Evolutionary conservation across 768 basidiomycete species (phyloP), one percentile per base, ranked within the genome.

Genomic region (Hypsizygus marmoreus): DNA sequence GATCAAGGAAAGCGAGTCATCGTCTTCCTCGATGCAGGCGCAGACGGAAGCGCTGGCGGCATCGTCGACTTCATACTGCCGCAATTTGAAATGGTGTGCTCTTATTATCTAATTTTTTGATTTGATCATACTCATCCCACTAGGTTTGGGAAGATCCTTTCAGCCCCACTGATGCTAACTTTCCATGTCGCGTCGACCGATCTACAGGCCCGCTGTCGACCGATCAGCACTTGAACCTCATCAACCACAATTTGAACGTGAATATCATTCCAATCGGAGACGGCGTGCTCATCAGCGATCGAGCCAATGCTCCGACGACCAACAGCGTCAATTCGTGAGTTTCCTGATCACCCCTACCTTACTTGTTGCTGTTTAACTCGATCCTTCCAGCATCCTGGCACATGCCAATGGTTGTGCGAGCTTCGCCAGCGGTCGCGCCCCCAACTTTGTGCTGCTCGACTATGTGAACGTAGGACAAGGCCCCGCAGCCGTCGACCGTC

Each of bases 1-100:
- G 75, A 80, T 56, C 67, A 59, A 33, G 79, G 76, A 2, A 82
- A 73, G 55, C 71, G 79, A 6, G 73, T 86, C n/a, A 66, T 82
- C 14, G 70, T 74, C 2, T 79, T 81, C 62, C 62, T 80, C 57
- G 77, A 80, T 46, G 53, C 62, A 13, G 65, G 63, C 7, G 69
- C 66, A 0, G 61, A 54, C 17, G 38, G 37, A 5, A 54, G 50
- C 17, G 40, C 51, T 12, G 45, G 45, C 2, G 51, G 54, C 29
- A n/a, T 39, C 2, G 68, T 72, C 1, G 56, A 65, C 17, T 72
- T 62, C 51, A 65, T 74, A 37, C 57, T 74, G 7, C 71, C 70
- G 17, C 65, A 73, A 50, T 74, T 75, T 51, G 56, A 61, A 28
- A 72, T 68, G 70, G 66, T 65, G 43, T 4, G 51, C 14, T 12